phyloP scores from a whole-genome alignment of 805 yeast species.

The baker's yeast (Saccharomyces cerevisiae) region DNA sequence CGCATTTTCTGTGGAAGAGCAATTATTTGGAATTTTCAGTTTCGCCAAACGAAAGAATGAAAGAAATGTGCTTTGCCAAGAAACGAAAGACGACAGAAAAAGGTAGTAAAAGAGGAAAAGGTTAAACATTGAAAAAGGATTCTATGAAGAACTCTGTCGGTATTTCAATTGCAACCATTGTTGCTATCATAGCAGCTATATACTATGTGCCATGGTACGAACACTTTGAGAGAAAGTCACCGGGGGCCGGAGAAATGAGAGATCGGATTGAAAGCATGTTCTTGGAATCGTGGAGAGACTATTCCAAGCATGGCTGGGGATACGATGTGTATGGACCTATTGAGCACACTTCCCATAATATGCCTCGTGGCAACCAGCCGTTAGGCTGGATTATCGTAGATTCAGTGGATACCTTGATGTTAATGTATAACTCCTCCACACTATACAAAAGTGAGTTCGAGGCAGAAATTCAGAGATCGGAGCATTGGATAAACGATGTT shows the following conservation, averaged over 20 bases:
- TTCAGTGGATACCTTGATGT: constrained; percentile 68
- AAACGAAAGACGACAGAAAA: background rate
- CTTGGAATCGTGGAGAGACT: constrained; percentile 68
- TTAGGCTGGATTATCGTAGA: constrained; percentile 93
- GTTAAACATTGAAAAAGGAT: background rate
- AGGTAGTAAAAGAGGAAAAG: background rate
- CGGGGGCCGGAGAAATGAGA: constrained; percentile 9
- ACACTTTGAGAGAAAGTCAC: background rate
- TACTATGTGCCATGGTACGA: background rate
- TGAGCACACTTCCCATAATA: constrained; percentile 52
- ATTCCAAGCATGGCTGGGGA: constrained; percentile 71
- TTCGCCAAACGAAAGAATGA: background rate
- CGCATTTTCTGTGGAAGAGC: background rate
- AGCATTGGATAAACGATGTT: constrained; percentile 65
- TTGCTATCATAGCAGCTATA: constrained; percentile 2
- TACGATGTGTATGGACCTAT: constrained; percentile 68
- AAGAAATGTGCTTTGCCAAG: background rate
- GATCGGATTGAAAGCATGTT: constrained; percentile 59
- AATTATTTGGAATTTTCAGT: background rate
- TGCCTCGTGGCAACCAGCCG: constrained; percentile 60
- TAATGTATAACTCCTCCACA: constrained; percentile 50
- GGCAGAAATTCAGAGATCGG: constrained; percentile 55
- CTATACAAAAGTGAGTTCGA: constrained; percentile 27
- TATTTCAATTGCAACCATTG: constrained; percentile 5
- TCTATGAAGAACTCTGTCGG: constrained; percentile 3